These are phyloP conservation scores for Geotrichum histeridarum DNA, from an alignment of 1,139 yeast species.

Conservation along the genomic window DNA sequence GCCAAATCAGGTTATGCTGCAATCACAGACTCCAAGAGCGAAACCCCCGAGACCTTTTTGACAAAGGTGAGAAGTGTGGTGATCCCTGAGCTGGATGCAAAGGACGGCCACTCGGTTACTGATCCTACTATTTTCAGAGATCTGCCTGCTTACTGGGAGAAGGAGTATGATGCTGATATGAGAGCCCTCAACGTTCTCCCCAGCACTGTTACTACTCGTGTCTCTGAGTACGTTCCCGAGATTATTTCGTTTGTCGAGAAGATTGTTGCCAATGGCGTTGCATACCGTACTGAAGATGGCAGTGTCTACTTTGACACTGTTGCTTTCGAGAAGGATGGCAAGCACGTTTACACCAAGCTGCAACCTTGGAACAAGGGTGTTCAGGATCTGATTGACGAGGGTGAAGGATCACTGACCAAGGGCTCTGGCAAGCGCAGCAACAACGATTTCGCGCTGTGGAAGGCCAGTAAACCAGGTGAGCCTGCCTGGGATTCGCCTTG, in stretches of 20 bases:
- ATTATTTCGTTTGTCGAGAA: slow-evolving; percentile 71
- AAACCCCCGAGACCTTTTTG: slow-evolving; percentile 43
- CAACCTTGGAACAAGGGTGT: slow-evolving; percentile 98
- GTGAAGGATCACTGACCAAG: slow-evolving; percentile 83
- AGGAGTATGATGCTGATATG: slow-evolving; percentile 82
- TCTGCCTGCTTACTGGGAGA: slow-evolving; percentile 87
- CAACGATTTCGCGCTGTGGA: slow-evolving; percentile 96
- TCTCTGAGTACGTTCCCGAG: slow-evolving; percentile 94
- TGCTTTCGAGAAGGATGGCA: slow-evolving; percentile 64
- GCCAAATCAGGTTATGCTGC: slow-evolving; percentile 49
- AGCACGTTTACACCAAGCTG: slow-evolving; percentile 82
- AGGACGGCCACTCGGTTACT: slow-evolving; percentile 67
- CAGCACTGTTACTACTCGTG: slow-evolving; percentile 84
- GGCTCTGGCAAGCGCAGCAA: slow-evolving; percentile 56
- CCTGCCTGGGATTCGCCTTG: slow-evolving; percentile 94
- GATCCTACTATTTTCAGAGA: slow-evolving; percentile 81
- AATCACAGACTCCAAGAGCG: slow-evolving; percentile 24
- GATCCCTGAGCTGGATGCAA: slow-evolving; percentile 65
- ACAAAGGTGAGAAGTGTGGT: slow-evolving; percentile 60
- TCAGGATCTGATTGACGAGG: slow-evolving; percentile 80
- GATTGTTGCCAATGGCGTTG: slow-evolving; percentile 76
- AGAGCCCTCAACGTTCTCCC: slow-evolving; percentile 72
- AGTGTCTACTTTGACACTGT: slow-evolving; percentile 92
- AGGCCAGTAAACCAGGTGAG: slow-evolving; percentile 93
- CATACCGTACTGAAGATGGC: slow-evolving; percentile 76